Base-by-base conservation (phyloP, 805 yeast species). In the Ogataea methanolica region DNA sequence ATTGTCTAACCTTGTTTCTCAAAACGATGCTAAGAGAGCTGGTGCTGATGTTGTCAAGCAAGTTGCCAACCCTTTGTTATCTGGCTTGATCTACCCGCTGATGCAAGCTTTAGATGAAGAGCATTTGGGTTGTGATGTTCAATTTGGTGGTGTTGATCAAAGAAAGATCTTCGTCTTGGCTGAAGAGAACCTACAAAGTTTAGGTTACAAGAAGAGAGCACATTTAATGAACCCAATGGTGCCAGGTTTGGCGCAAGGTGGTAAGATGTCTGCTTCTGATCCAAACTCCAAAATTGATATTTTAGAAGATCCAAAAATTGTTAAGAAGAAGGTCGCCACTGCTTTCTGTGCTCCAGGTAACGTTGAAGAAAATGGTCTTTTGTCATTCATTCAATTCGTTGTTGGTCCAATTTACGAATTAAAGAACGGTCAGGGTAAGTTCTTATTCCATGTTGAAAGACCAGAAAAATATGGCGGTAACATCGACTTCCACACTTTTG, bases 1-100 rank as follows among this genome's bases (percentile, higher is more conserved):
- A 67, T 68, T 94, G 62, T 78, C 95, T 41, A 94, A 92, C 67
- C 66, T 73, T 41, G 96, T 89, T 29, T 83, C 96, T 22, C 97
- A 88, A 71, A 91, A 92, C 65, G 98, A 91, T 65, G 97, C 98
- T 50, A 88, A 88, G 73, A 83, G 99, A 68, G 99, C 99, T 2
- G 99, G 99, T 67, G 98, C 99, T 11, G 99, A 94, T 69, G 99
- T 94, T 47, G 99, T 94, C 53, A 94, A 94, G 67, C 99, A 94
- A 73, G 97, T 91, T 41, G 82, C 88, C 35, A 91, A 91, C 69
- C 99, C 99, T 36, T 78, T 90, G 56, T 78, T 94, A 50, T 82
- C 92, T 37, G 99, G 99, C 8, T 79, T 94, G 66, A 89, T 94
- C 58, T 94, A 94, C 70, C 99, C 99, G 47, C 79, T 95, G 64